A percentile compares a stretch with the other conserved stretches of the same genome.
Evolutionary conservation across 2,329 filamentous ascomycete species (phyloP).

Genomic region (Monosporascus sp.): DNA sequence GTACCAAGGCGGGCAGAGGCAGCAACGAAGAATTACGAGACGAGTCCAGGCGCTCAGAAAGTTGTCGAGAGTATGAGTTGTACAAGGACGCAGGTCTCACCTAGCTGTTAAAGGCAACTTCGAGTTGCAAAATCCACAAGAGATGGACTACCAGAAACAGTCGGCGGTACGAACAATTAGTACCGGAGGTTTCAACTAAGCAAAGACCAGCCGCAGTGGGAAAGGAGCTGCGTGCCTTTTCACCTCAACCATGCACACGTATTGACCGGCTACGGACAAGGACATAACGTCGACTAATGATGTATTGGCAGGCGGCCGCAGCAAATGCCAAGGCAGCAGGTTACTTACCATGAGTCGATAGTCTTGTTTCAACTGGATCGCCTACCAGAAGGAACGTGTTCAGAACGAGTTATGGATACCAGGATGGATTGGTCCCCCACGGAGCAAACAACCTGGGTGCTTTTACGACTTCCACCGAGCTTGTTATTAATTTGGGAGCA

Average conservation of each 20-base stretch:
- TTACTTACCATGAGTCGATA: not conserved
- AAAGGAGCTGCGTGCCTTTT: not conserved
- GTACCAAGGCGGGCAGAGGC: not conserved
- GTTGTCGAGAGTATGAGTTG: too few species aligned
- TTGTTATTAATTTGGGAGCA: too few species aligned
- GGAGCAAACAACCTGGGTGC: too few species aligned
- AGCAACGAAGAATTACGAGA: not conserved
- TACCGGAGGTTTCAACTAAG: not conserved
- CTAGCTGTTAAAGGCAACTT: not conserved
- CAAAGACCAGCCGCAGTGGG: not conserved
- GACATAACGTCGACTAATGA: not conserved
- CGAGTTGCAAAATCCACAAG: not conserved
- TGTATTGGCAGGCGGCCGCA: not conserved
- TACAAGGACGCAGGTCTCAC: not conserved
- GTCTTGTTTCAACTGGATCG: too few species aligned
- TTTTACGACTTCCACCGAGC: too few species aligned
- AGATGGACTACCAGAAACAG: not conserved
- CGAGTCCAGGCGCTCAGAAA: too few species aligned
- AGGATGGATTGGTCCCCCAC: too few species aligned
- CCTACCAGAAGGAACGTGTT: too few species aligned
- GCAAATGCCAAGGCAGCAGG: too few species aligned
- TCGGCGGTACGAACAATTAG: not conserved
- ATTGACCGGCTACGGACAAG: not conserved
- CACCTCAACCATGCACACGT: not conserved
- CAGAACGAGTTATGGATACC: too few species aligned